Evolutionary conservation across 805 yeast species (phyloP), one percentile per base, ranked within the genome.

Genomic region (Saturnispora saitoi): DNA sequence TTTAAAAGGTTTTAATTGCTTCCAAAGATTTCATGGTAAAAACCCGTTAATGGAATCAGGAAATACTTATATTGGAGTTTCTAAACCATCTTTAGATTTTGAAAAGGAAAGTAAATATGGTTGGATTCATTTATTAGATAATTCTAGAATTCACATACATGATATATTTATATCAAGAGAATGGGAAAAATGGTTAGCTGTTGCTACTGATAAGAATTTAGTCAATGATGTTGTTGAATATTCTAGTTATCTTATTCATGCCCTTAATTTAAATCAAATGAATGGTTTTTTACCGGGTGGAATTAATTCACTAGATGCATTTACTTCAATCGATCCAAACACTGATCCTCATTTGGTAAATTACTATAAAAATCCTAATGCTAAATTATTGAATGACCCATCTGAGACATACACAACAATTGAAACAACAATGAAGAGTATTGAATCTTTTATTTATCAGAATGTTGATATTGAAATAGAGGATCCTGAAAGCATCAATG

Each of bases 1-100:
- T 64, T 67, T 68, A 41, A 78, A 75, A 48, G 87, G 82, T 53
- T 63, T 84, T 50, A 73, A 76, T 50, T 75, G 86, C 50, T 84
- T 69, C 57, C 61, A 75, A 54, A 69, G 69, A 55, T 76, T 78
- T 77, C 67, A 70, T 45, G 61, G 59, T 4, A 48, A 15, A 24
- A 32, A 42, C 9, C 47, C 48, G 8, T 39, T 52, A 14, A 36
- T 44, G 5, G 41, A 37, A 3, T 34, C 14, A 14, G 49, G 50
- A 3, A 48, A 52, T 47, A n/a, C 50, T n/a, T 50, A 51, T 43
- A 19, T 50, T 4, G 54, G 52, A n/a, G 54, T 50, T 20, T 38
- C 50, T 2, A 47, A 50, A 26, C 30, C 42, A 11, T 26, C 38
- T 10, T 4, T n/a, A 1, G 50, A 49, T 19, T 40, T 48, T 14